A percentile compares a stretch with the other conserved stretches of the same genome.
Conservation (phyloP, 148 eudicot species). For the Camellia sinensis region DNA sequence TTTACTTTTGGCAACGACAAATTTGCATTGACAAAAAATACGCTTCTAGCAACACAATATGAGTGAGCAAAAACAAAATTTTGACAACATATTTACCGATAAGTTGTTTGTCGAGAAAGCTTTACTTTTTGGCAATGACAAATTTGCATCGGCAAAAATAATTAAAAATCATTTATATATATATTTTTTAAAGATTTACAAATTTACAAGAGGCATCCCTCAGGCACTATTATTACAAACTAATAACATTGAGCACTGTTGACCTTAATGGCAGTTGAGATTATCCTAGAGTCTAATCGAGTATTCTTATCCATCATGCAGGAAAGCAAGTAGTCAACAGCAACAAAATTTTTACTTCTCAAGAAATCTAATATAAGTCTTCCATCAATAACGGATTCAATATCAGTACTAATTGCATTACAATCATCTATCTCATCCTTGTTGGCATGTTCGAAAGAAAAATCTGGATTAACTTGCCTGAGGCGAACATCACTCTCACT, state of each 20-base stretch:
- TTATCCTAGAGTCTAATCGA: slow-evolving; percentile 34
- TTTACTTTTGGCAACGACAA: too few species aligned
- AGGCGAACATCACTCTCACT: slow-evolving; percentile 60
- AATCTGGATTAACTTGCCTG: slow-evolving; percentile 67
- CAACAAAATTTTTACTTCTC: slow-evolving; percentile 47
- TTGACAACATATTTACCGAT: too few species aligned
- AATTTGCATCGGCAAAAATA: too few species aligned
- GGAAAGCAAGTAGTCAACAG: slow-evolving; percentile 45
- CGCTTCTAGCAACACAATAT: too few species aligned
- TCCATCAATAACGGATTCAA: slow-evolving; percentile 29
- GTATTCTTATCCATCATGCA: slow-evolving; percentile 36
- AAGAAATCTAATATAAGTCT: slow-evolving; percentile 44
- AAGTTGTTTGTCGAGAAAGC: too few species aligned
- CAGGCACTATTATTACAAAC: too few species aligned
- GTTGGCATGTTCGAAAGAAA: slow-evolving; percentile 24
- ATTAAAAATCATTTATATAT: too few species aligned
- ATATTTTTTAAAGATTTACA: too few species aligned
- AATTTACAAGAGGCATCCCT: too few species aligned
- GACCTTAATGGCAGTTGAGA: slow-evolving; percentile 49
- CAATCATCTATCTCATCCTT: slow-evolving; percentile 15
- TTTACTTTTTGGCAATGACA: too few species aligned
- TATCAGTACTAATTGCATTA: slow-evolving; percentile 16
- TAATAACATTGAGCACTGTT: slow-evolving; percentile 39
- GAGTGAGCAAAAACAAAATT: too few species aligned
- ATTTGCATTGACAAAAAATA: too few species aligned